Evolutionary conservation across 495 filamentous ascomycete genomes (phyloP), one percentile per base, ranked within the genome.

Genomic region (Neurospora africana): DNA sequence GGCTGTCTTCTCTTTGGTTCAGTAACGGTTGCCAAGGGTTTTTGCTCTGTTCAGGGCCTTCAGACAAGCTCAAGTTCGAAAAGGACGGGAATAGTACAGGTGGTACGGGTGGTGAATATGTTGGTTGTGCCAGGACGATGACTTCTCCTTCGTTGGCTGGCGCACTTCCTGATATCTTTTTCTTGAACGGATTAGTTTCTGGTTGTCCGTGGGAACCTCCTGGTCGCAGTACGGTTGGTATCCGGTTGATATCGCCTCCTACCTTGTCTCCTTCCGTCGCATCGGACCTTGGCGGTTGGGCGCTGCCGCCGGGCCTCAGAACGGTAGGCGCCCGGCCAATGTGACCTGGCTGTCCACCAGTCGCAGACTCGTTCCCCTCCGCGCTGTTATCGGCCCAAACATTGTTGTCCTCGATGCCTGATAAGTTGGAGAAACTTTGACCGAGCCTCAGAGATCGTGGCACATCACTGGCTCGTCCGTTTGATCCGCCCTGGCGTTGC

Each of bases 171-270:
- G 78, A 61, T 27, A 78, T 79, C 68, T 86, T 84, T 39, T 82
- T 81, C 73, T 84, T 84, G 78, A 86, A 88, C 4, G 86, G 86
- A 69, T 88, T 88, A n/a, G 85, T 87, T 71, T 85, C 83, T 41
- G 76, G 71, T 33, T 79, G 80, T 11, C 67, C 36, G 5, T 74
- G 75, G 23, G 73, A 79, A 67, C 70, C 76, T 70, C 80, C 81
- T 0, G 81, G 83, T 72, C 79, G 75, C 35, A 83, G 76, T 35
- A 75, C 71, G 37, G 73, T 75, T 9, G 82, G 83, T 35, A 84
- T 76, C 17, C 75, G 71, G 35, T 71, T 53, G 11, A 73, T 33
- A 17, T 73, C 53, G 23, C 74, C 75, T 72, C 67, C 44, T 72
- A 73, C 36, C 40, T 58, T 68, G 30, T 72, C 27, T 8, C 65